These are phyloP conservation scores for Bjerkandera adusta DNA, from an alignment of 1,284 basidiomycete species.

Conservation along the genomic window DNA sequence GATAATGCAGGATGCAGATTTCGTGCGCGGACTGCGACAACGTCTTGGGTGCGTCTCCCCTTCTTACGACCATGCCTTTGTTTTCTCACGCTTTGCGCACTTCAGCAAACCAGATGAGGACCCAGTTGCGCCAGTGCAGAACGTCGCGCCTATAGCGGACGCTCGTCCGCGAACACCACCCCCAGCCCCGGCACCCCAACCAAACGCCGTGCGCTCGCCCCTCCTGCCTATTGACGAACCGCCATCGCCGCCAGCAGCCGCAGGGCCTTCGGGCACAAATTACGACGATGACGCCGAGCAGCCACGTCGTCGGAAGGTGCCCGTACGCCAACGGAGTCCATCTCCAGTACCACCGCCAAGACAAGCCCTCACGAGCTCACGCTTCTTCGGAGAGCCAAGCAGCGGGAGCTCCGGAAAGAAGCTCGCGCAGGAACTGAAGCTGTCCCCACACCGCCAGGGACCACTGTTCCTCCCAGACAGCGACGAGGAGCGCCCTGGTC, in stretches of 20 bases:
- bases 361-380: not conserved
- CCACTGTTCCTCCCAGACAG: constrained; percentile 3
- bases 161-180: constrained; percentile 10
- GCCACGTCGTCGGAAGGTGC: constrained; percentile 37
- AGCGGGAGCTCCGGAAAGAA: constrained; percentile 1
- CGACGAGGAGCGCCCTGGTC: constrained; percentile 6
- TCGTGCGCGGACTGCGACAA: constrained; percentile 50
- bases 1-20: constrained; percentile 45
- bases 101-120: constrained; percentile 1
- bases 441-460: constrained; percentile 13
- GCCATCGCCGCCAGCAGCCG: constrained; percentile 15
- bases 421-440: constrained; percentile 7
- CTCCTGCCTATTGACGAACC: constrained; percentile 24
- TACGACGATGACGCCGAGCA: constrained; percentile 43
- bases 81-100: not conserved
- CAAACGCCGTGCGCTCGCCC: constrained; percentile 20
- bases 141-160: no score
- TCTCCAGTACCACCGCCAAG: constrained; percentile 14
- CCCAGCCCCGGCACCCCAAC: constrained; percentile 3
- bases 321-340: constrained; percentile 24
- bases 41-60: constrained; percentile 57
- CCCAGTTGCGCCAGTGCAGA: not conserved
- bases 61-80: not conserved
- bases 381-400: constrained; percentile 6
- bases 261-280: constrained; percentile 21